phyloP scores from a whole-genome alignment of 768 basidiomycete genomes.

The Suillus plorans region DNA sequence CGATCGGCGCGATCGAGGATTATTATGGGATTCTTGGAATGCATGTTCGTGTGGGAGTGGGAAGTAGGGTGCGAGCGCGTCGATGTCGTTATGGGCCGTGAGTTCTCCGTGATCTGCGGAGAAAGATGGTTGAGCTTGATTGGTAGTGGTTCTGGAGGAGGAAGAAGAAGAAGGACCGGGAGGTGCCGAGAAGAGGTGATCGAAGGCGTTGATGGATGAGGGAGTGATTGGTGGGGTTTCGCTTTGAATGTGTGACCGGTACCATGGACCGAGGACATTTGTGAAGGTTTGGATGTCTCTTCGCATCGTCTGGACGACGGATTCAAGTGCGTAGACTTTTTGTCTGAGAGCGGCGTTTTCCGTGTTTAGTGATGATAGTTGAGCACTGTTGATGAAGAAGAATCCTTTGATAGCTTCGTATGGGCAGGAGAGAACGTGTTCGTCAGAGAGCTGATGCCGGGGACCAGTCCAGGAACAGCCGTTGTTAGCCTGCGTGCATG shows the following conservation, averaged over 20 bases:
- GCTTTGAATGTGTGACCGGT: conserved; percentile 34
- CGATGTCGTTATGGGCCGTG: conserved; percentile 19
- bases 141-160: conserved; percentile 12
- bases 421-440: conserved; percentile 46
- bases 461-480: conserved; percentile 59
- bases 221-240: conserved; percentile 16
- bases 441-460: conserved; percentile 31
- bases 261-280: conserved; percentile 68
- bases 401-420: conserved; percentile 66
- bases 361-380: conserved; percentile 45
- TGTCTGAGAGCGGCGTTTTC: conserved; percentile 68
- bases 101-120: conserved; percentile 18
- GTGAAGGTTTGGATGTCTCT: conserved; percentile 58
- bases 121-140: conserved; percentile 15
- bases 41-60: conserved; percentile 18
- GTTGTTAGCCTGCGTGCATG: conserved; percentile 45
- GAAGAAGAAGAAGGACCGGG: conserved; percentile 15
- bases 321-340: conserved; percentile 59
- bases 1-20: conserved; percentile 15
- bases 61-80: conserved; percentile 25
- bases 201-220: conserved; percentile 7
- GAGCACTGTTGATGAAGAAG: conserved; percentile 43
- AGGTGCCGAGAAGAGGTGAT: conserved; percentile 13
- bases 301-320: conserved; percentile 46
- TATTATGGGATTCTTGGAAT: conserved; percentile 12